Evolutionary conservation across 2,329 filamentous ascomycete genomes (phyloP), one percentile per base, ranked within the genome.

Genomic region (Paracoccidioides lutzii): DNA sequence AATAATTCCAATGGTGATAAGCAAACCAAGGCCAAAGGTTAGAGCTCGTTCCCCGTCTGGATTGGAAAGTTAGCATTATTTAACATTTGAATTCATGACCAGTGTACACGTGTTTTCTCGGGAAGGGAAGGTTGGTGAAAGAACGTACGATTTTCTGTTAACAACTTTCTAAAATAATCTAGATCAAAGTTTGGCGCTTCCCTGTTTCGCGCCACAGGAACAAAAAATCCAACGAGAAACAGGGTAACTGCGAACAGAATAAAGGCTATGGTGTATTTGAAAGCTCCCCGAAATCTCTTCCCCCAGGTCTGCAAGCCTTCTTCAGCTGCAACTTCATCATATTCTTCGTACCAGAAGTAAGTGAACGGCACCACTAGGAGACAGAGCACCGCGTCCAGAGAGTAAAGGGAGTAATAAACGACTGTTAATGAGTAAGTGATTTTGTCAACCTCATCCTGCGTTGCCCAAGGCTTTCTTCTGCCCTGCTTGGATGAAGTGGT

Each of bases 281-380:
- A 76, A 3, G 93, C 89, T n/a, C 84, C 84, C 80, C 84, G 85
- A 58, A 97, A 79, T 55, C 89, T 81, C 65, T 82, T 80, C 5
- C 77, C 78, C 57, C 85, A 71, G 2, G 86, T 85, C 67, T 90
- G 84, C 35, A 81, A 82, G 37, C 88, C 87, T 58, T 88, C 81
- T 64, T 95, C 88, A 38, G 85, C 80, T 59, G 90, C 90, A 22
- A 91, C 84, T 72, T 96, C 90, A 65, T 96, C 91, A 62, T 95
- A 95, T 71, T 97, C 93, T 70, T 98, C 93, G 66, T 95, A 93
- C 83, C 87, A 96, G 70, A 98, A 98, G 75, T 98, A 98, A 50
- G 90, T 86, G 67, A 98, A 98, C 0, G 93, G 93, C 22, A 97
- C 86, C 46, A 95, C 81, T 15, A 97, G 70, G 48, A 98, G 77